These are phyloP conservation scores for Populus hybrid DNA, from an alignment of 441 rosid species.

Conservation along the genomic window DNA sequence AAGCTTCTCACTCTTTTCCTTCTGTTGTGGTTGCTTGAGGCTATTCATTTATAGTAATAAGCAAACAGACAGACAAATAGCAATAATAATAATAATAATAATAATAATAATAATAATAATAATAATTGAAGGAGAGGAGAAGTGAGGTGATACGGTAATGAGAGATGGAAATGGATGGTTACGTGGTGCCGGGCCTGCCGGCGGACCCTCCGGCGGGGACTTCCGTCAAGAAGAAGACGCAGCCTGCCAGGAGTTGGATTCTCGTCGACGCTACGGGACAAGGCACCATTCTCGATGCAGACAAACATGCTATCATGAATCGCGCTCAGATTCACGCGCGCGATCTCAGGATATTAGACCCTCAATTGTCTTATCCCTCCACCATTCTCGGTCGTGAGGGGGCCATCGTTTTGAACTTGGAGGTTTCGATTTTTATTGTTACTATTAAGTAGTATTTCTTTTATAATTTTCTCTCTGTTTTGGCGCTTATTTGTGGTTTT, in stretches of 20 bases:
- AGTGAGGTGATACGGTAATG: slow-evolving; percentile 30
- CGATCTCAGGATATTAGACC: slow-evolving; percentile 94
- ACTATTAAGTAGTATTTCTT: neutral
- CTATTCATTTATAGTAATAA: neutral
- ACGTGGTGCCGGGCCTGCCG: slow-evolving; percentile 44
- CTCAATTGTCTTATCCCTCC: slow-evolving; percentile 87
- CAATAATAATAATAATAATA: neutral
- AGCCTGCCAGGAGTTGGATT: slow-evolving; percentile 68
- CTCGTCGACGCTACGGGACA: slow-evolving; percentile 53
- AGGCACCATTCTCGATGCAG: slow-evolving; percentile 54
- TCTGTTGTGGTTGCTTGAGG: neutral
- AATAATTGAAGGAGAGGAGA: slow-evolving; percentile 14
- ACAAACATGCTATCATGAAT: slow-evolving; percentile 90
- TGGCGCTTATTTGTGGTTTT: neutral
- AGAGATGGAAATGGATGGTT: slow-evolving; percentile 62
- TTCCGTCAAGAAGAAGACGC: slow-evolving; percentile 57
- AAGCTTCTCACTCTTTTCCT: neutral
- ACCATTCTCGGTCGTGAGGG: slow-evolving; percentile 92
- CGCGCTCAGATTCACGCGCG: slow-evolving; percentile 98
- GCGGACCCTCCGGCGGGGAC: slow-evolving; percentile 58
- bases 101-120: neutral
- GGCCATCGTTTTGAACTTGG: slow-evolving; percentile 92
- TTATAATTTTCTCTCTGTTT: neutral
- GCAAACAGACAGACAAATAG: neutral
- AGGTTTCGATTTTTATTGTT: slow-evolving; percentile 35